These are phyloP conservation scores for Aspergillus ruber DNA, from an alignment of 2,329 filamentous ascomycete genomes.

Conservation along the genomic window DNA sequence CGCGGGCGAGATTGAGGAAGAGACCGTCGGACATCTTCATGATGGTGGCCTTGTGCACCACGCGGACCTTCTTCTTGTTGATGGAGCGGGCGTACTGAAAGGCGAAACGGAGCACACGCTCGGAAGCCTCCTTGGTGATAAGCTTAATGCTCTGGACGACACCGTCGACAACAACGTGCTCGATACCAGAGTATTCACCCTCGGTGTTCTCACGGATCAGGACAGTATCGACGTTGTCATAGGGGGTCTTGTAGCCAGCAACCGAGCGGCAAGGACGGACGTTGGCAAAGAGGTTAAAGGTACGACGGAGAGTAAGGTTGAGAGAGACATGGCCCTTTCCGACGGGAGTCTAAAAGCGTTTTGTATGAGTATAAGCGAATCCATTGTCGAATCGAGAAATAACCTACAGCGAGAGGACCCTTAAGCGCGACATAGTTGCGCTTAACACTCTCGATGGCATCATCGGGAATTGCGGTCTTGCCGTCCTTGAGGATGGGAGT, in stretches of 20 bases:
- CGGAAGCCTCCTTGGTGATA: slow-evolving; percentile 88
- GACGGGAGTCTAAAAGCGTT: slow-evolving; percentile 66
- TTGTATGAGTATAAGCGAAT: slow-evolving; percentile 19
- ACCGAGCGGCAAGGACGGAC: slow-evolving; percentile 96
- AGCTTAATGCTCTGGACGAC: slow-evolving; percentile 99
- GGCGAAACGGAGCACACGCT: slow-evolving; percentile 92
- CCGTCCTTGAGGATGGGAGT: slow-evolving; percentile 90
- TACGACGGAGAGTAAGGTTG: slow-evolving; percentile 95
- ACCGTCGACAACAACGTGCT: slow-evolving; percentile 95
- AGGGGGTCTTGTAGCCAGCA: slow-evolving; percentile 95
- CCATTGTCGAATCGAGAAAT: background rate
- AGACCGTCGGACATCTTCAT: slow-evolving; percentile 99
- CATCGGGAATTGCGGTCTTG: slow-evolving; percentile 89
- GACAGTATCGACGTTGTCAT: slow-evolving; percentile 94
- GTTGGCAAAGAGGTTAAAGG: slow-evolving; percentile 99
- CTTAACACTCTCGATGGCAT: slow-evolving; percentile 86
- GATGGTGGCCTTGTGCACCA: slow-evolving; percentile 99
- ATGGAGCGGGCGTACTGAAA: slow-evolving; percentile 96
- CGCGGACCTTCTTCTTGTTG: slow-evolving; percentile 92
- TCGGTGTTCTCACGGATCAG: slow-evolving; percentile 99
- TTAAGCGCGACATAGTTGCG: slow-evolving; percentile 97
- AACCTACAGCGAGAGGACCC: slow-evolving; percentile 83
- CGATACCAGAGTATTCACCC: slow-evolving; percentile 98
- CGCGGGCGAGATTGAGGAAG: slow-evolving; percentile 79
- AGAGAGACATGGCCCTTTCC: slow-evolving; percentile 99